Base-by-base conservation (phyloP, 2,329 filamentous ascomycete species). In the Coleophoma cylindrospora region DNA sequence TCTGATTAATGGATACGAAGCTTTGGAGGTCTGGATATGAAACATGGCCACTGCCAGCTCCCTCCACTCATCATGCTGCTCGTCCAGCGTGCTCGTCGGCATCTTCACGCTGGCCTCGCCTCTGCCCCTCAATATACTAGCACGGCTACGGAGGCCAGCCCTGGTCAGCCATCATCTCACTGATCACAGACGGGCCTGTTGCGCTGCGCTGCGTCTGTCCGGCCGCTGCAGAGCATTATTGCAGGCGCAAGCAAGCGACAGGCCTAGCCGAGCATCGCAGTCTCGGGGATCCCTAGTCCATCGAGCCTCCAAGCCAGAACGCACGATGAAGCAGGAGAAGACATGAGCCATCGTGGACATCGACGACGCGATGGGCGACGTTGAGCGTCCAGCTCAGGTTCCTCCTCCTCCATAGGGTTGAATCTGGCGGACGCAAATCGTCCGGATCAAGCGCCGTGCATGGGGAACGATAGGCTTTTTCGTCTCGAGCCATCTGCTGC, bases 401-500 rank as follows among this genome's bases (percentile, higher is more conserved):
- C 27, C n/a, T n/a, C n/a, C n/a, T n/a, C 6, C 27, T 27, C 27
- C 27, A 7, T 27, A 27, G 27, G 27, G 27, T 27, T 19, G 27
- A 27, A 27, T 3, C 27, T 27, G 27, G 36, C 6, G 36, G 14
- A 2, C 11, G 15, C 36, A 38, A 27, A 38, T 38, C 36, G 11
- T 13, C 36, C 36, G 15, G 36, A 38, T 38, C 36, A 38, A 38
- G 36, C 36, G 36, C 36, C 7, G 11, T 38, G 36, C 36, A 38
- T 38, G 36, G 15, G 15, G 36, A 4, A 17, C 13, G 13, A n/a
- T 14, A 27, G 27, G 27, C 13, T 17, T 38, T 38, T 38, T 37
- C 36, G 8, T 47, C 11, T 17, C 43, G 45, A 47, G 50, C 52
- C 47, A 48, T 53, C 50, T 55, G 50, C 55, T 54, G 52, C 50